These are phyloP conservation scores for Pythium guiyangense DNA, from an alignment of 352 stramenopile species.

Conservation along the genomic window DNA sequence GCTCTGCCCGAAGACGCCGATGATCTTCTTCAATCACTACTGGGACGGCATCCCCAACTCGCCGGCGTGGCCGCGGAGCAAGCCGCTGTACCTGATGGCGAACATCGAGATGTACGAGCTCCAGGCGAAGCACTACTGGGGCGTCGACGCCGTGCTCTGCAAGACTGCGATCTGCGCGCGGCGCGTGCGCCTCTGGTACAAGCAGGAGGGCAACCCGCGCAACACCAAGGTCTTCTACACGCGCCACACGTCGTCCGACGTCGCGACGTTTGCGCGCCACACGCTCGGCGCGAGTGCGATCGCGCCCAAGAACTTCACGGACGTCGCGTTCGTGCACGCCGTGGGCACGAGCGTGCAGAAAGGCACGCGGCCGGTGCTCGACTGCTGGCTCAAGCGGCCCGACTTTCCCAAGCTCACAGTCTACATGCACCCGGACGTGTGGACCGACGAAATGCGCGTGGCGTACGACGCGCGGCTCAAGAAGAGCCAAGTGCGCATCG, in stretches of 20 bases:
- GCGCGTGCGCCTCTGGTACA: slow-evolving; percentile 42
- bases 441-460: slow-evolving; percentile 6
- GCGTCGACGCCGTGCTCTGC: slow-evolving; percentile 37
- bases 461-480: slow-evolving; percentile 1
- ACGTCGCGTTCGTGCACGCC: slow-evolving; percentile 32
- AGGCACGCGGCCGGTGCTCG: slow-evolving; percentile 32
- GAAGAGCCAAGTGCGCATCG: slow-evolving; percentile 24
- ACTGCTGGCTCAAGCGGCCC: slow-evolving; percentile 38
- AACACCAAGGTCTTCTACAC: slow-evolving; percentile 49
- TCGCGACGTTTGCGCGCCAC: slow-evolving; percentile 26
- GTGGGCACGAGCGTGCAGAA: slow-evolving; percentile 42
- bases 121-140: slow-evolving; percentile 26
- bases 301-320: slow-evolving; percentile 24
- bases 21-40: slow-evolving; percentile 62
- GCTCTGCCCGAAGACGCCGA: slow-evolving; percentile 37
- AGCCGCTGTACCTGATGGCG: slow-evolving; percentile 43
- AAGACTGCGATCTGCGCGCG: slow-evolving; percentile 42
- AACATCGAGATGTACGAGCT: slow-evolving; percentile 64
- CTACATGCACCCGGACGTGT: slow-evolving; percentile 40
- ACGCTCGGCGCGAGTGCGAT: slow-evolving; percentile 17
- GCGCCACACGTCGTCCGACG: slow-evolving; percentile 52
- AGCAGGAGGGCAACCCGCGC: slow-evolving; percentile 52
- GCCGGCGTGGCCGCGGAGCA: slow-evolving; percentile 26
- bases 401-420: slow-evolving; percentile 26
- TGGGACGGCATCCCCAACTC: slow-evolving; percentile 27